Evolutionary conservation across 2,329 filamentous ascomycete genomes (phyloP).

Genomic region (Microdochium paspali): DNA sequence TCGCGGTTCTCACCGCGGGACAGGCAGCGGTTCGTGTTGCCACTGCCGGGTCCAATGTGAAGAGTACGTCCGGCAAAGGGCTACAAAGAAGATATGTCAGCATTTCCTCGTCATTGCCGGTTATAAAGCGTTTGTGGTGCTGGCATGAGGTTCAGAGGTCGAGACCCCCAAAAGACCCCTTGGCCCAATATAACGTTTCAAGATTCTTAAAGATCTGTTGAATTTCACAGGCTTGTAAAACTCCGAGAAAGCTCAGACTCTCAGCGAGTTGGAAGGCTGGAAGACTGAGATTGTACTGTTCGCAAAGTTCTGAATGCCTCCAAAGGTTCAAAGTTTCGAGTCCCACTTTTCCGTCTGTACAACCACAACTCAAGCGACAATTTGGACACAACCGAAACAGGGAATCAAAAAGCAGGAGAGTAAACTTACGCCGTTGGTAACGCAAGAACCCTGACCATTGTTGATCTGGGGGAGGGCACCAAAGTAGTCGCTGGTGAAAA

Average conservation of each 20-base stretch:
- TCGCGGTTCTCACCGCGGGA: conserved; percentile 10
- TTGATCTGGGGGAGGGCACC: conserved; percentile 14
- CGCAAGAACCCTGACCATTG: conserved; percentile 16
- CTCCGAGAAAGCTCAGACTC: too few species aligned
- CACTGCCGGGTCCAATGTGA: conserved; percentile 8
- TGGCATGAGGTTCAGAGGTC: not conserved
- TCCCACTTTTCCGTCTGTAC: conserved; percentile 3
- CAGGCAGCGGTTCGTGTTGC: conserved; percentile 19
- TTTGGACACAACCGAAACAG: not conserved
- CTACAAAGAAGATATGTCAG: not conserved
- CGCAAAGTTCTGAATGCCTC: too few species aligned
- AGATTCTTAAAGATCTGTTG: too few species aligned
- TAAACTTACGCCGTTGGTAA: conserved; percentile 14
- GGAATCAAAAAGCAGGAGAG: not conserved
- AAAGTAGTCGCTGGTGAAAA: conserved; percentile 19
- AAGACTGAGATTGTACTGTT: too few species aligned
- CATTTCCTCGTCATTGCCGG: too few species aligned
- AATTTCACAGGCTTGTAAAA: too few species aligned
- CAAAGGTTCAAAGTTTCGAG: not conserved
- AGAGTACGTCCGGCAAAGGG: conserved; percentile 12
- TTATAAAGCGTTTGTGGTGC: too few species aligned
- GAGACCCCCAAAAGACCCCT: too few species aligned
- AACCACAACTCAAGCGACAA: conserved; percentile 1
- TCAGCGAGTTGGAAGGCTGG: too few species aligned
- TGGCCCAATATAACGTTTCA: too few species aligned